phyloP scores from a whole-genome alignment of 2,329 filamentous ascomycete genomes.

The Colletotrichum neosansevieriae region DNA sequence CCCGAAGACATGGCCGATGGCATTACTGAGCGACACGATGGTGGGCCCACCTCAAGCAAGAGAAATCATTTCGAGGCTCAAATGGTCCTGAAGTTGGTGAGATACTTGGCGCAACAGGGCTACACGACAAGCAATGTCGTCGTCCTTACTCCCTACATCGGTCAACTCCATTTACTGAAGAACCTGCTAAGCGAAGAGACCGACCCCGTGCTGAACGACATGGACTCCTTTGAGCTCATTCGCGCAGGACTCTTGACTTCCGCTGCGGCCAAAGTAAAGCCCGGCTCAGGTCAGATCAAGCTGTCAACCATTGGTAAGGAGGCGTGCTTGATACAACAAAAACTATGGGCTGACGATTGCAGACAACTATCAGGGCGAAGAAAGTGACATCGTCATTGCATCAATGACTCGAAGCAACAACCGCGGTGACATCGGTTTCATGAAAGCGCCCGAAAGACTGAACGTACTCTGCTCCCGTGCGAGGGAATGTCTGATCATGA shows the following conservation, averaged over 20 bases:
- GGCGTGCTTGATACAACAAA: neutral
- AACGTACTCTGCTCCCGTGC: conserved; percentile 79
- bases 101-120: conserved; percentile 78
- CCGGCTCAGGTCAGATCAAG: conserved; percentile 63
- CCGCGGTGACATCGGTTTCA: conserved; percentile 76
- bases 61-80: conserved; percentile 74
- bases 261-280: conserved; percentile 59
- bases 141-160: conserved; percentile 78
- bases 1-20: conserved; percentile 60
- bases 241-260: conserved; percentile 71
- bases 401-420: conserved; percentile 77
- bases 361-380: conserved; percentile 86
- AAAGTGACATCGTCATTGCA: conserved; percentile 77
- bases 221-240: conserved; percentile 74
- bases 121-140: conserved; percentile 75
- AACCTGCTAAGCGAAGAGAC: conserved; percentile 66
- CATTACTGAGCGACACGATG: conserved; percentile 64
- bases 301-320: conserved; percentile 77
- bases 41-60: conserved; percentile 64
- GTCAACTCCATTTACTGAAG: conserved; percentile 71
- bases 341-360: neutral
- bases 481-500: conserved; percentile 73
- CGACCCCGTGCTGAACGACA: conserved; percentile 75
- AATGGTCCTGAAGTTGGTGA: conserved; percentile 74
- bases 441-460: conserved; percentile 72